phyloP scores from a whole-genome alignment of 2,329 filamentous ascomycete species.

The Harringtonia lauricola region DNA sequence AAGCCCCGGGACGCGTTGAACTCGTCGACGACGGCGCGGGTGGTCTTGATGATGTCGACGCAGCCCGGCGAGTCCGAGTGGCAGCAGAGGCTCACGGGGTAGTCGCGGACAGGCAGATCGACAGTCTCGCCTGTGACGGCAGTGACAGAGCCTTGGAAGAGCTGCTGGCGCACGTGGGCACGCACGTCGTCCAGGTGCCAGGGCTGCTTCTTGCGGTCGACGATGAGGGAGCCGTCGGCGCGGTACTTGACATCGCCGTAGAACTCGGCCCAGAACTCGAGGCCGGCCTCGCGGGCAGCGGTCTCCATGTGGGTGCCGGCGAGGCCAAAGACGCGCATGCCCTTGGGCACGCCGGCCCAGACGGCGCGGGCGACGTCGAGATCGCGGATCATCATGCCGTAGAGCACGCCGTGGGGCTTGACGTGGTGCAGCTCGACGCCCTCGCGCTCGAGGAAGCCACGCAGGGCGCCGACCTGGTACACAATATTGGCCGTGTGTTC shows the following conservation, averaged over 20 bases:
- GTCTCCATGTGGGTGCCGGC: conserved; percentile 17
- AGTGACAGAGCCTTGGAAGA: conserved; percentile 27
- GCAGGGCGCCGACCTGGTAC: conserved; percentile 2
- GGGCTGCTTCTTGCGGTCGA: conserved; percentile 44
- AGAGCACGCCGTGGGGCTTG: conserved; percentile 2
- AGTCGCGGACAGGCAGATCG: conserved; percentile 25
- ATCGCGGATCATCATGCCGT: conserved; percentile 32
- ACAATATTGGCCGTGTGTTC: not conserved
- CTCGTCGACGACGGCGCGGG: conserved; percentile 25
- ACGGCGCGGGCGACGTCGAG: conserved; percentile 15
- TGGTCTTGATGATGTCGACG: conserved; percentile 29
- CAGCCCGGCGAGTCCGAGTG: conserved; percentile 35
- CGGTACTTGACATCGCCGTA: conserved; percentile 18
- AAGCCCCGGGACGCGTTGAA: no score
- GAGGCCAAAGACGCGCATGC: conserved; percentile 16
- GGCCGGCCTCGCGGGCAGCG: conserved; percentile 13
- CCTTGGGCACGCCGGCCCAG: conserved; percentile 14
- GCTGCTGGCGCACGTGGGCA: conserved; percentile 28
- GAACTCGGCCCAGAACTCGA: conserved; percentile 17
- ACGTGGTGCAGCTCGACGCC: not conserved
- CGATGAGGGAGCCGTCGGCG: conserved; percentile 14
- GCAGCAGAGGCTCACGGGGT: conserved; percentile 31
- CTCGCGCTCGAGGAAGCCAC: not conserved
- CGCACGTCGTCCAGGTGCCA: conserved; percentile 27
- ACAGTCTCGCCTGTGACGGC: conserved; percentile 27